Evolutionary conservation across 1,284 basidiomycete genomes (phyloP), one percentile per base, ranked within the genome.

Genomic region (Phellopilus nigrolimitatus): DNA sequence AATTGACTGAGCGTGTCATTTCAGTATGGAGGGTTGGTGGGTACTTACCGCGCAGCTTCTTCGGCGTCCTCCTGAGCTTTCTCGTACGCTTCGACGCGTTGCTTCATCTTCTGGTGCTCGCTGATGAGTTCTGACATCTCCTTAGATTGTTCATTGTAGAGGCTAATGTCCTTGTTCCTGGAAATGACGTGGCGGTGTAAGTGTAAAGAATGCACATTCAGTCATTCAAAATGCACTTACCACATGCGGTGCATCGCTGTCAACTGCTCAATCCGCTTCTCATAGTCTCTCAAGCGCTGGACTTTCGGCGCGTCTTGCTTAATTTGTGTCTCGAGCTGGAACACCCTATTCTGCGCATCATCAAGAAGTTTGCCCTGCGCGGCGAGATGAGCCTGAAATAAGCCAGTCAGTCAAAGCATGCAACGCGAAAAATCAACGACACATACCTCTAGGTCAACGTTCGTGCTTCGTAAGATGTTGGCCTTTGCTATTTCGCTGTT

Each of bases 231-330:
- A 27, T 34, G 34, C n/a, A 63, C 74, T 24, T 63, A 85, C 88
- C 87, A 90, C 56, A 88, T 66, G 47, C 75, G 74, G 60, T 88
- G 82, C 63, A 86, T 76, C 53, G 78, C 76, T 51, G 83, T 69
- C 50, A 86, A 74, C 58, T 88, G 83, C 40, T 86, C 80, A 37
- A 91, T 85, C 58, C 84, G 79, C 47, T 70, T 71, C 61, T 87
- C 87, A 52, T 88, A 89, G 61, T 88, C 85, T 54, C 74, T 69
- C 41, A 89, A 65, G 7, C 84, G 73, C 54, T 87, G 80, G 22
- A 90, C 75, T 60, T 88, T 88, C 62, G 83, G 84, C 53, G 82
- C 78, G 37, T 72, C 82, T 63, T 82, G 84, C 61, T 86, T 88
- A 59, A 73, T 75, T 58, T 79, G 72, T 3, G 82, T 87, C 63